phyloP scores from a whole-genome alignment of 75 land plant species.

The Pinus tabuliformis region DNA sequence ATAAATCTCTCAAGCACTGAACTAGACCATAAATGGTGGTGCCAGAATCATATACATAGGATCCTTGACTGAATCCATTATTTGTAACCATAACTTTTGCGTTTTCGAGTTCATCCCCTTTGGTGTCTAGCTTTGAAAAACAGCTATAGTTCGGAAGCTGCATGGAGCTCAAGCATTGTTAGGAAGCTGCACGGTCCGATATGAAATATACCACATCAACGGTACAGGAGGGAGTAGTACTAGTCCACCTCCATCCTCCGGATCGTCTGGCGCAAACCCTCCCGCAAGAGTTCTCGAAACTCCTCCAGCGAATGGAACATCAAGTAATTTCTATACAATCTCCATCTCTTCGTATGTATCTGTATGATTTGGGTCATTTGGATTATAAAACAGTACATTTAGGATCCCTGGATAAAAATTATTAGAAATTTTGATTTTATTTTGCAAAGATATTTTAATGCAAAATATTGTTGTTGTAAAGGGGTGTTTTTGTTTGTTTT shows the following conservation, averaged over 20 bases:
- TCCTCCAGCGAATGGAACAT: too few species aligned
- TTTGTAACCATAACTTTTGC: not conserved
- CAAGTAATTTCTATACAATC: not conserved
- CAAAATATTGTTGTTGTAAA: too few species aligned
- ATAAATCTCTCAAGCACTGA: not conserved
- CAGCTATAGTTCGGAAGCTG: not conserved
- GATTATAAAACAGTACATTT: too few species aligned
- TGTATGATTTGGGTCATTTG: too few species aligned
- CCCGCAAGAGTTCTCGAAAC: too few species aligned
- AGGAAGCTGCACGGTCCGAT: not conserved
- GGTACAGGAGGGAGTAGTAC: too few species aligned
- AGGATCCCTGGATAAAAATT: too few species aligned
- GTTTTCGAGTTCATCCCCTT: not conserved
- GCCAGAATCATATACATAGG: not conserved
- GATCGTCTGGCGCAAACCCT: not conserved
- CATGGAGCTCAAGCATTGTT: not conserved
- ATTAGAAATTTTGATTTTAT: too few species aligned
- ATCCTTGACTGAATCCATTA: not conserved
- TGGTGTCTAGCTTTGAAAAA: not conserved
- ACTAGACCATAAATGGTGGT: not conserved
- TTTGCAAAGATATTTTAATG: too few species aligned
- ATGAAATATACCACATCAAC: not conserved
- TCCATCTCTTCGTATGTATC: too few species aligned
- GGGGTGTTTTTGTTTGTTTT: too few species aligned
- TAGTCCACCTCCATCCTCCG: too few species aligned